Conservation (phyloP, 2,329 filamentous ascomycete species). For the Hypomyces rosellus region DNA sequence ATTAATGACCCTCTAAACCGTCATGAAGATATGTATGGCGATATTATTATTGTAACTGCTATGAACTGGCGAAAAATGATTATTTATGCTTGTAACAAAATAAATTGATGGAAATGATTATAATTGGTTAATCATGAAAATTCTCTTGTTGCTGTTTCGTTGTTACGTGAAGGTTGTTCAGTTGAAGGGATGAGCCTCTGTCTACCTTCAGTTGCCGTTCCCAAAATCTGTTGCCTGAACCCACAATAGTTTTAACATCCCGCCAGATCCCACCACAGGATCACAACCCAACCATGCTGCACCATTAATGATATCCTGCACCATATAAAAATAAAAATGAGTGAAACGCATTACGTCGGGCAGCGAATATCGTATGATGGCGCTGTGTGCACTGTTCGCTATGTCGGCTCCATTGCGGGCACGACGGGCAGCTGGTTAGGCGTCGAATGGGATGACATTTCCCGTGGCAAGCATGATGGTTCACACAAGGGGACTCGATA, state of each 20-base stretch:
- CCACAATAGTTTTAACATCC: conserved; percentile 9
- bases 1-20: not conserved
- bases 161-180: not conserved
- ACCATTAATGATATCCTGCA: no score
- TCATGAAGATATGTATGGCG: not conserved
- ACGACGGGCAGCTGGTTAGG: conserved; percentile 81
- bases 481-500: conserved; percentile 72
- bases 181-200: no score
- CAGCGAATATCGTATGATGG: conserved; percentile 76
- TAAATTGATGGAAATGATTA: not conserved
- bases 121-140: not conserved
- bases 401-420: conserved; percentile 68
- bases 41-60: not conserved
- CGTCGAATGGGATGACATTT: conserved; percentile 91
- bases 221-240: conserved; percentile 18
- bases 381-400: conserved; percentile 77
- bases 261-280: not conserved
- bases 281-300: no score
- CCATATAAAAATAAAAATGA: conserved; percentile 26
- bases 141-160: not conserved
- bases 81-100: not conserved
- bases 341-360: conserved; percentile 45
- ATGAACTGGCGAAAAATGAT: not conserved
- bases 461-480: conserved; percentile 85
- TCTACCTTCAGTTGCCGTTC: not conserved